phyloP scores from a whole-genome alignment of 1,284 basidiomycete genomes.

The Tylopilus orsonianus region DNA sequence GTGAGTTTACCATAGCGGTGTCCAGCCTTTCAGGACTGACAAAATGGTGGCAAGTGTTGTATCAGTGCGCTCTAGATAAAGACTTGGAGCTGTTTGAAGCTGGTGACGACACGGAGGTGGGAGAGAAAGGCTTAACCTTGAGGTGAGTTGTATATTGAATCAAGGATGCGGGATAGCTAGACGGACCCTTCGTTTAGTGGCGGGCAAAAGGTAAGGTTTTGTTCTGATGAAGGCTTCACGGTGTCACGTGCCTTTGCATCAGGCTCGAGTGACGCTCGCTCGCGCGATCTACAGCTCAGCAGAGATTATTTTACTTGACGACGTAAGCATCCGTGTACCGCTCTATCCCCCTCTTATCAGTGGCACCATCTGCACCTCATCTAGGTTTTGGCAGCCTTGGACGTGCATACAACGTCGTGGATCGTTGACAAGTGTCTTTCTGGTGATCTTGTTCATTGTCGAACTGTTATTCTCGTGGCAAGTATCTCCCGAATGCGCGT shows the following conservation, averaged over 20 bases:
- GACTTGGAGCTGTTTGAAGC: neutral
- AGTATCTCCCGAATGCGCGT: neutral
- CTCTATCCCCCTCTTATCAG: no score
- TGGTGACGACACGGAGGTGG: neutral
- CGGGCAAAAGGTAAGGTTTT: neutral
- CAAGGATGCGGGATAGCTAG: neutral
- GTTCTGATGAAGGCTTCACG: neutral
- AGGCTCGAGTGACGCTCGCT: constrained; percentile 4
- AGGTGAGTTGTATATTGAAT: neutral
- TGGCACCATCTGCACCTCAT: neutral
- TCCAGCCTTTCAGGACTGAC: neutral
- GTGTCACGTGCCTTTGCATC: neutral
- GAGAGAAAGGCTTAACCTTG: neutral
- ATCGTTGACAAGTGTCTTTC: neutral
- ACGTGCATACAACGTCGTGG: neutral
- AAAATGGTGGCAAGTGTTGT: neutral
- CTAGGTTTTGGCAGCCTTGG: neutral
- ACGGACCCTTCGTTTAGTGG: neutral
- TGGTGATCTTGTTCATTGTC: neutral
- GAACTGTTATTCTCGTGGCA: constrained; percentile 1
- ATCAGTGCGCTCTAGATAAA: neutral
- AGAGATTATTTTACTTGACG: constrained; percentile 1
- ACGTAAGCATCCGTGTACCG: no score
- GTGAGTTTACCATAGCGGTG: neutral
- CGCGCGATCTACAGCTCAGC: constrained; percentile 3